phyloP scores from a whole-genome alignment of 2,329 filamentous ascomycete genomes.

The Neofusicoccum umdonicola region DNA sequence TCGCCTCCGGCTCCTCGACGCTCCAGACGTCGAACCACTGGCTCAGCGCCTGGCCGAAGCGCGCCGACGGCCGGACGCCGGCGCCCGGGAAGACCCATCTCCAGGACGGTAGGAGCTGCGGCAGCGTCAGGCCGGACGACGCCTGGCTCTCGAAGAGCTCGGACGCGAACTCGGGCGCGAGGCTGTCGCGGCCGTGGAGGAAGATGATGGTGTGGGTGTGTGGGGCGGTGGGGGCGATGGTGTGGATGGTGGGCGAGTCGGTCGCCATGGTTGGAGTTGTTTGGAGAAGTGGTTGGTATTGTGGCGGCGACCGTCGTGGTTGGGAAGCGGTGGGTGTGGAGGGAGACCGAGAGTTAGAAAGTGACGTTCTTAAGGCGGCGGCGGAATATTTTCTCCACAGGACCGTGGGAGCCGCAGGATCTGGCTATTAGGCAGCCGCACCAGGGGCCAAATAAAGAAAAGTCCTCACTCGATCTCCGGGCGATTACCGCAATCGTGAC shows the following conservation, averaged over 20 bases:
- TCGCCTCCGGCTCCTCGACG: constrained; percentile 27
- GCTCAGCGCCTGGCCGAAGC: constrained; percentile 28
- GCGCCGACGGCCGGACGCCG: constrained; percentile 22
- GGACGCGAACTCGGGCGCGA: constrained; percentile 33
- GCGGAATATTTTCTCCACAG: no score
- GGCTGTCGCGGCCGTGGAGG: constrained; percentile 46
- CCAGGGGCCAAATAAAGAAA: no score
- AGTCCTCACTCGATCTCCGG: no score
- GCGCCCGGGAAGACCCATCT: constrained; percentile 41
- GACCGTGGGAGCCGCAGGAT: no score
- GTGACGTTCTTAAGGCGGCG: no score
- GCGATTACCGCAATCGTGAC: no score
- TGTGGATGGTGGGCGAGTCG: background rate
- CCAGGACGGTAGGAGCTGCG: constrained; percentile 30
- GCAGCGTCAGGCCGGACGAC: constrained; percentile 28
- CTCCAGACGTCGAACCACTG: constrained; percentile 42
- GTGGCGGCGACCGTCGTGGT: no score
- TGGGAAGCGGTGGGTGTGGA: no score
- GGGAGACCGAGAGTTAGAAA: no score
- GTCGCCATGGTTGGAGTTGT: no score
- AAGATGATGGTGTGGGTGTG: constrained; percentile 49
- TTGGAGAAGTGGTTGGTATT: no score
- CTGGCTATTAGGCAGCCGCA: no score
- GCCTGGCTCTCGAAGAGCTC: constrained; percentile 42
- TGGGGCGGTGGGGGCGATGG: background rate